Percentiles rank a stretch among this genome's conserved stretches.
These are phyloP conservation scores for Tulasnella sp. DNA, from an alignment of 768 basidiomycete species.

Conservation along the genomic window DNA sequence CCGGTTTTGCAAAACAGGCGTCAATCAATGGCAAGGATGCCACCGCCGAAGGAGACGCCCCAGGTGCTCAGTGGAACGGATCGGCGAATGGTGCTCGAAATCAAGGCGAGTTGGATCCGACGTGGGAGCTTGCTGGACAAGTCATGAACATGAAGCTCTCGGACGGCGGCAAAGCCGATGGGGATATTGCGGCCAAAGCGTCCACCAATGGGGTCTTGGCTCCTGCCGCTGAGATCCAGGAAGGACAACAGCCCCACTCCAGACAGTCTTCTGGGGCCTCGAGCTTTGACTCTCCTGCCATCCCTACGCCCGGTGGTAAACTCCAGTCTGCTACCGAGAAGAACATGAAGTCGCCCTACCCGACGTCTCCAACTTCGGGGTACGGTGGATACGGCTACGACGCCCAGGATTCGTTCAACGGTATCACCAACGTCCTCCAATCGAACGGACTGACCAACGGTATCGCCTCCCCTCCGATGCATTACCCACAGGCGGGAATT, in stretches of 20 bases:
- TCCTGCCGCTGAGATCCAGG: slow-evolving; percentile 17
- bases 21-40: slow-evolving; percentile 13
- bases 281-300: slow-evolving; percentile 17
- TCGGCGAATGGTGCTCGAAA: background rate
- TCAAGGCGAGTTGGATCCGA: slow-evolving; percentile 8
- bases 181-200: background rate
- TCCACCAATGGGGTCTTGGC: slow-evolving; percentile 12
- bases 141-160: slow-evolving; percentile 10
- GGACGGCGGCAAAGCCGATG: background rate
- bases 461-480: slow-evolving; percentile 10
- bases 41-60: background rate
- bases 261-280: slow-evolving; percentile 20
- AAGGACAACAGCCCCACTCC: slow-evolving; percentile 21
- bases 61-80: background rate
- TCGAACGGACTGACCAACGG: slow-evolving; percentile 21
- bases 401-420: background rate
- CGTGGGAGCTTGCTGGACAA: slow-evolving; percentile 14
- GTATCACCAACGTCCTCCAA: background rate
- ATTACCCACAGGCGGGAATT: slow-evolving; percentile 8
- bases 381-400: slow-evolving; percentile 13
- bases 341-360: background rate
- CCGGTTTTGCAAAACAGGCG: slow-evolving; percentile 8
- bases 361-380: background rate
- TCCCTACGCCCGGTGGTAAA: slow-evolving; percentile 19
- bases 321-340: background rate